These are phyloP conservation scores for Suhomyces maxii DNA, from an alignment of 1,139 yeast genomes.

Conservation along the genomic window DNA sequence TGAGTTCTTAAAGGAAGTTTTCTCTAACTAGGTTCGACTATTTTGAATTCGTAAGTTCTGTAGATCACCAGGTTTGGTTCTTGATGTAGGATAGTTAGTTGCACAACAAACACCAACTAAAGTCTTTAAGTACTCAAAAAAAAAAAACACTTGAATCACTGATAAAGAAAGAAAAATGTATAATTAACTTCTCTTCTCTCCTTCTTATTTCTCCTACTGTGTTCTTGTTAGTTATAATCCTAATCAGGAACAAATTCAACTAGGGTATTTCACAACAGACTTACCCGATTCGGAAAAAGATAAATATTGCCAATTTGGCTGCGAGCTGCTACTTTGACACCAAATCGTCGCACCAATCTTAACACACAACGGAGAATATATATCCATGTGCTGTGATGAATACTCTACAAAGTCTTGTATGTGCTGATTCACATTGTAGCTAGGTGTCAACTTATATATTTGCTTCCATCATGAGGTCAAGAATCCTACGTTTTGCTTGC, in stretches of 20 bases:
- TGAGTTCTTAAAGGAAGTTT: no score
- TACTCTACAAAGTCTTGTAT: no score
- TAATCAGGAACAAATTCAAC: slow-evolving; percentile 6
- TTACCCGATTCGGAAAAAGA: slow-evolving; percentile 22
- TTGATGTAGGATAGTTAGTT: no score
- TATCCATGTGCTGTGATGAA: no score
- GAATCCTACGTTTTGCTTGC: no score
- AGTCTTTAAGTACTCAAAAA: not conserved
- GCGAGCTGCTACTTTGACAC: slow-evolving; percentile 8
- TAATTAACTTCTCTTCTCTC: not conserved
- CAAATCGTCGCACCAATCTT: not conserved
- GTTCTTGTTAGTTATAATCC: slow-evolving; percentile 10
- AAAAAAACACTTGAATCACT: not conserved
- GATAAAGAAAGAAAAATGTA: not conserved
- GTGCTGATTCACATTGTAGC: no score
- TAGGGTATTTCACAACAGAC: slow-evolving; percentile 11
- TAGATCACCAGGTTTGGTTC: no score
- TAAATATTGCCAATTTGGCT: slow-evolving; percentile 20
- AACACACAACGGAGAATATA: not conserved
- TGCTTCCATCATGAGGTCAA: no score
- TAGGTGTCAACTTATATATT: no score
- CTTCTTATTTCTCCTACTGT: slow-evolving; percentile 4
- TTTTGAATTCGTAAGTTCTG: no score
- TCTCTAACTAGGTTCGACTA: no score
- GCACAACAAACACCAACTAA: no score